phyloP scores from a whole-genome alignment of 1,139 yeast genomes.

The Candida sp. region DNA sequence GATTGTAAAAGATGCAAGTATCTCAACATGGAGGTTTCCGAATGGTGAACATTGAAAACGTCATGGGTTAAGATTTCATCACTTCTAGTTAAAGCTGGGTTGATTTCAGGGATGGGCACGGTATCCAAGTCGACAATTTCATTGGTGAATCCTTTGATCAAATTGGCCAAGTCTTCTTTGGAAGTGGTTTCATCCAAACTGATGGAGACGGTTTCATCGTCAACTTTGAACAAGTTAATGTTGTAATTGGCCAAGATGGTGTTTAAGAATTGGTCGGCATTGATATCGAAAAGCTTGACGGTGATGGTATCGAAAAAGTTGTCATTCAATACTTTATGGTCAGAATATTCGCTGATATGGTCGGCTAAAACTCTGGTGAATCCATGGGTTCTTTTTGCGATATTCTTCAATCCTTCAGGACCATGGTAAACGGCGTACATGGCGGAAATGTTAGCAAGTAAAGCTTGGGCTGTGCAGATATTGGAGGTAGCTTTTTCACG shows the following conservation, averaged over 20 bases:
- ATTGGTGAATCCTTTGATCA: constrained; percentile 59
- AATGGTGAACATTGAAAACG: constrained; percentile 85
- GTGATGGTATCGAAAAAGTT: constrained; percentile 90
- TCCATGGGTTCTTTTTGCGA: constrained; percentile 77
- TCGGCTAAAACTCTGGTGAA: constrained; percentile 70
- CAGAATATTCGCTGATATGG: constrained; percentile 37
- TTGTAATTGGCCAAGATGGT: constrained; percentile 59
- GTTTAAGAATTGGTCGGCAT: constrained; percentile 54
- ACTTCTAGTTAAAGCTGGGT: constrained; percentile 53
- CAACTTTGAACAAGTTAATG: constrained; percentile 74
- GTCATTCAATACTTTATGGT: constrained; percentile 52
- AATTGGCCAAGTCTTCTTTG: constrained; percentile 52
- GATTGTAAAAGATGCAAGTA: constrained; percentile 83
- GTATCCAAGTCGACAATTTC: constrained; percentile 10
- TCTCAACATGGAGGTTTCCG: constrained; percentile 93
- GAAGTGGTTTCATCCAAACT: constrained; percentile 87
- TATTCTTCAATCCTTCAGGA: constrained; percentile 78
- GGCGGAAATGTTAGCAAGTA: constrained; percentile 92
- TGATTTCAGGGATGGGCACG: constrained; percentile 31
- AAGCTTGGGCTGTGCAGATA: constrained; percentile 97
- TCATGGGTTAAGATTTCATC: constrained; percentile 66
- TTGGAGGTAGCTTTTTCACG: constrained; percentile 98
- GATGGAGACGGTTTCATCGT: constrained; percentile 60
- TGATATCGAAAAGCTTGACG: constrained; percentile 47
- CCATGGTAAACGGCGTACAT: constrained; percentile 98